Base-by-base conservation (phyloP, 1,284 basidiomycete species). In the Polyporus tsugae region DNA sequence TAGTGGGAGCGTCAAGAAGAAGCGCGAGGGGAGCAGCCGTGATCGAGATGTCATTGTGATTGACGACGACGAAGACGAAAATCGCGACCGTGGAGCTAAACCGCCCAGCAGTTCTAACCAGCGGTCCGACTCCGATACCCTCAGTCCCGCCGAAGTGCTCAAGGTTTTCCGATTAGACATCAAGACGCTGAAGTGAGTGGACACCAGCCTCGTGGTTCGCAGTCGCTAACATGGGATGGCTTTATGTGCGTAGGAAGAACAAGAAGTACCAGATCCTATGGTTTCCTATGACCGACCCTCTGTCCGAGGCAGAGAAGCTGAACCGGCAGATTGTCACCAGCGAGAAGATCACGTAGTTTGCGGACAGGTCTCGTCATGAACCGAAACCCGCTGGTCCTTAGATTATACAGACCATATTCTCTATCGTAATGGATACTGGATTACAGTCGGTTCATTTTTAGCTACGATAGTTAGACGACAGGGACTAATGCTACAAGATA, bases 251-350 rank as follows among this genome's bases (percentile, higher is more conserved):
- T 79, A 87, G 86, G 68, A 84, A 79, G 71, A 84, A 86, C 68
- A 78, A 86, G 68, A 82, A 86, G 42, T 92, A 90, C 73, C 91
- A 93, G 75, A 87, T 93, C 29, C 80, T 94, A 38, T 91, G 89
- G 75, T 93, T 93, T 73, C 89, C 91, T 0, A 82, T 93, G 81
- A 83, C 81, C 0, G 80, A 83, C 1, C 88, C 89, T 6, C 78
- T 92, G 52, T 85, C 83, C 1, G 83, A 87, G 15, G 67, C 76
- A 22, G 85, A 93, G 75, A 86, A 83, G 65, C 74, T 69, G 64
- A 70, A 75, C 59, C 81, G 86, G 65, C 90, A 85, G 73, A 80
- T 85, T 6, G 85, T 93, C 38, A 85, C 78, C 2, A 91, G 90
- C 70, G 75, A 79, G 53, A 70, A 70, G 53, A 38, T 74, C 38